Base-by-base conservation (phyloP, 345 rosid genomes). In the Salix koriyanagi region DNA sequence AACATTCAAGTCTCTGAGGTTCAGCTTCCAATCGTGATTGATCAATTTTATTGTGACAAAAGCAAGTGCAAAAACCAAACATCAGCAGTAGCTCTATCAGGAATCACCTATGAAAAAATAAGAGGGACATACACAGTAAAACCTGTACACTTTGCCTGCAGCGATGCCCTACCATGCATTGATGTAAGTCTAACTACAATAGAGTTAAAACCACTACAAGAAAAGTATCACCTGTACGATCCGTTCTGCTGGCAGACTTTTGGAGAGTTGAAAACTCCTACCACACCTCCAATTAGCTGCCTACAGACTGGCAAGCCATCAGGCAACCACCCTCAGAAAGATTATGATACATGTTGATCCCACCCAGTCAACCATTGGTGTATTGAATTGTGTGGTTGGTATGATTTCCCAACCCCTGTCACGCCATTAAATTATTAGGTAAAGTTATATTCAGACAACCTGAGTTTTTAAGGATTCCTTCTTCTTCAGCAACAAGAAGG, bases 181-280 rank as follows among this genome's bases (percentile, higher is more conserved):
- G 98, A 90, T 66, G 89, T 96, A 60, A 90, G 89, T 58, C 83
- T 96, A 78, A 83, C 90, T 16, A 82, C 84, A 74, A 91, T 93
- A 69, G 79, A 93, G 83, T 86, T 93, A 37, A 89, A 86, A 70
- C 99, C 98, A 73, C 32, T 83, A 71, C 95, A 91, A 79, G 90
- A 86, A 79, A 68, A 60, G 32, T 92, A 93, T 85, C 99, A 89
- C 79, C 79, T 93, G 79, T 93, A 84, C 70, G 85, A 89, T 71
- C 97, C 99, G n/a, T 93, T 85, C 88, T 96, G 98, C 81, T 96
- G 98, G 98, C 89, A 91, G 86, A 86, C 97, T 4, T 96, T 85
- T 41, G 99, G 99, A 74, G 85, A 84, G 88, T 79, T 92, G 69
- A 91, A 76, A 76, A 89, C 96, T 37, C 94, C 97, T 18, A 91